phyloP scores from a whole-genome alignment of 192 early-diverging fungal species.

The Radiomyces spectabilis region DNA sequence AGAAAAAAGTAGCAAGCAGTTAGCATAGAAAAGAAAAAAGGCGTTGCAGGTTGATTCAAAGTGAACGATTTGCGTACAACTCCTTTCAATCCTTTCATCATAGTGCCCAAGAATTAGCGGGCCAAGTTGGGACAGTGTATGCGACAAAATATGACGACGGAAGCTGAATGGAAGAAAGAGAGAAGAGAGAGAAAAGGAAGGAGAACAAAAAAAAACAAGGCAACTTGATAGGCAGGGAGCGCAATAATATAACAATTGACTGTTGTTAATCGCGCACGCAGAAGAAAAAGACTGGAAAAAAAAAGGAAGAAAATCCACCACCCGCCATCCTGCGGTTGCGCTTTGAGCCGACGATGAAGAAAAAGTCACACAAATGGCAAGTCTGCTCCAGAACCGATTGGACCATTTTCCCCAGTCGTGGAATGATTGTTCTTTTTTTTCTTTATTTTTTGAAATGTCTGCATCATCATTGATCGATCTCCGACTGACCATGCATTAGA shows the following conservation, averaged over 20 bases:
- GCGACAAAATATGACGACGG: background rate
- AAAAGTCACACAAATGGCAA: no score
- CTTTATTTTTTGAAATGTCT: no score
- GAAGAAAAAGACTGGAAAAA: slow-evolving; percentile 1
- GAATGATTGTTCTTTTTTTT: no score
- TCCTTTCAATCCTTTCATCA: slow-evolving; percentile 25
- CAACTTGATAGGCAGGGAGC: background rate
- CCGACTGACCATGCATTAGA: no score
- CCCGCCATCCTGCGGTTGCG: background rate
- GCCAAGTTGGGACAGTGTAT: background rate
- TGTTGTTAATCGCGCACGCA: background rate
- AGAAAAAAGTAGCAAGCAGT: background rate
- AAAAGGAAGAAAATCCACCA: background rate
- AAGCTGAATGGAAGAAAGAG: background rate
- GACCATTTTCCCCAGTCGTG: no score
- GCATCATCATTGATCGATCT: no score
- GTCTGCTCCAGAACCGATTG: no score
- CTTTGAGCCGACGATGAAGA: no score
- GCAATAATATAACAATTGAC: background rate
- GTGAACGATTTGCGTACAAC: slow-evolving; percentile 6
- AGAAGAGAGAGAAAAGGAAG: background rate
- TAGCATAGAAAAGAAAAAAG: background rate
- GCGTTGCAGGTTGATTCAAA: background rate
- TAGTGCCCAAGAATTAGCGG: background rate
- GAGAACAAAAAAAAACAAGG: no score